phyloP scores from a whole-genome alignment of 495 filamentous ascomycete species.

The Clavariopsis aquatica region DNA sequence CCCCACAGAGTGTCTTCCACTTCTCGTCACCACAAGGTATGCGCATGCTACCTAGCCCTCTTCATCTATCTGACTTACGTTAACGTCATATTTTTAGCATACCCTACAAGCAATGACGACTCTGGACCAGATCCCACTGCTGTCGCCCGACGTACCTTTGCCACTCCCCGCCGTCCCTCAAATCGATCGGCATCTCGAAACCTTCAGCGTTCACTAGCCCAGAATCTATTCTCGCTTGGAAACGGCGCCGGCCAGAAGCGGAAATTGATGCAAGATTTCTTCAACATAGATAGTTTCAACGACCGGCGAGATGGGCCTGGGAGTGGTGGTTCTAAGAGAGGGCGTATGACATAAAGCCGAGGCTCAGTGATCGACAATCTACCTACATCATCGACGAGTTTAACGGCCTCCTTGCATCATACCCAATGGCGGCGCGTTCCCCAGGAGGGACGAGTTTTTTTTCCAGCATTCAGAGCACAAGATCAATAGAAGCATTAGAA shows the following conservation, averaged over 20 bases:
- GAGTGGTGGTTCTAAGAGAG: slow-evolving; percentile 62
- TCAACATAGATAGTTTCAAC: slow-evolving; percentile 70
- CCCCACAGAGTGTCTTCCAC: slow-evolving; percentile 58
- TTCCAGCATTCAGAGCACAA: neutral
- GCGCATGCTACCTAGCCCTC: neutral
- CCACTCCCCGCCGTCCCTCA: slow-evolving; percentile 56
- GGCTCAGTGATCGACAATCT: neutral
- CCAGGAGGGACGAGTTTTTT: slow-evolving; percentile 1
- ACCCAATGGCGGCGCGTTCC: neutral
- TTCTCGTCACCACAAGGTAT: slow-evolving; percentile 64
- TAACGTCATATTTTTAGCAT: slow-evolving; percentile 53
- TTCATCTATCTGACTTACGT: neutral
- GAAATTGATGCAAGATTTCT: slow-evolving; percentile 75
- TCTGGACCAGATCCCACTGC: slow-evolving; percentile 50
- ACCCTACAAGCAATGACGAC: slow-evolving; percentile 56
- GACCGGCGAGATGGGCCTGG: slow-evolving; percentile 65
- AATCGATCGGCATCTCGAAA: slow-evolving; percentile 50
- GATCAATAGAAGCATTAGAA: slow-evolving; percentile 1
- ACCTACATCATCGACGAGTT: neutral
- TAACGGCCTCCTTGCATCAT: slow-evolving; percentile 5
- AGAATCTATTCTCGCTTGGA: slow-evolving; percentile 50
- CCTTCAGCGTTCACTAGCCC: slow-evolving; percentile 44
- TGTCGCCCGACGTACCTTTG: slow-evolving; percentile 52
- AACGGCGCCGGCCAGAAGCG: slow-evolving; percentile 74
- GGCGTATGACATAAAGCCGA: slow-evolving; percentile 60